Base-by-base conservation (phyloP, 2,329 filamentous ascomycete genomes). In the Colletotrichum limetticola region DNA sequence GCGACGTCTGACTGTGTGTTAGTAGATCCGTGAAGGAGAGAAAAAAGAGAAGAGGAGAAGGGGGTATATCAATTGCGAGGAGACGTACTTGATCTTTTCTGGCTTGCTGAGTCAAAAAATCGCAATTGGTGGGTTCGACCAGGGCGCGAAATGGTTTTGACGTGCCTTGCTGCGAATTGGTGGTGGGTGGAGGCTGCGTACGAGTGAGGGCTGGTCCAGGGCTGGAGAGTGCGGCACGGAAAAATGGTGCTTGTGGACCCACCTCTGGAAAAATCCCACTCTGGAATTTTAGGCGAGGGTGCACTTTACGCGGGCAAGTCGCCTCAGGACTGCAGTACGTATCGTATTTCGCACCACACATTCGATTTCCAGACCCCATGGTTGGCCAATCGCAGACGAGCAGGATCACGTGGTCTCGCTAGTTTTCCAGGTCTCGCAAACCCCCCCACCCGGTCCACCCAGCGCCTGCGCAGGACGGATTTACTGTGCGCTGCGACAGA, bases 1-100 rank as follows among this genome's bases (percentile, higher is more conserved):
- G 81, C 89, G 86, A 87, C 89, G 83, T 87, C 86, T 88, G 81
- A 57, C 68, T 74, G 70, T 66, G 74, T 76, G 78, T 77, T 79
- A 79, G 76, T 78, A 74, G 61, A n/a, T 75, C 68, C 75, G 71
- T 75, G 71, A 66, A 75, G 75, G 69, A 65, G 59, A 74, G 37
- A 42, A 68, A 77, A 49, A 68, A 77, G 58, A 74, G 59, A 75
- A 37, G 49, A 11, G 30, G 22, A 24, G 42, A 32, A 37, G n/a
- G 28, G 35, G 28, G 35, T 64, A 22, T 64, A 32, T 32, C 26
- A 65, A 30, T 53, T 59, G 46, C 42, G 42, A 46, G 71, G 55
- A 71, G 63, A 75, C 74, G 59, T 74, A 75, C 74, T 73, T 72
- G 74, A 70, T 60, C 56, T 73, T 75, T 75, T 74, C 62, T 69